Percentiles rank a stretch among this genome's conserved stretches.
These are phyloP conservation scores for Pseudohalonectria lignicola DNA, from an alignment of 2,329 filamentous ascomycete species.

Conservation along the genomic window DNA sequence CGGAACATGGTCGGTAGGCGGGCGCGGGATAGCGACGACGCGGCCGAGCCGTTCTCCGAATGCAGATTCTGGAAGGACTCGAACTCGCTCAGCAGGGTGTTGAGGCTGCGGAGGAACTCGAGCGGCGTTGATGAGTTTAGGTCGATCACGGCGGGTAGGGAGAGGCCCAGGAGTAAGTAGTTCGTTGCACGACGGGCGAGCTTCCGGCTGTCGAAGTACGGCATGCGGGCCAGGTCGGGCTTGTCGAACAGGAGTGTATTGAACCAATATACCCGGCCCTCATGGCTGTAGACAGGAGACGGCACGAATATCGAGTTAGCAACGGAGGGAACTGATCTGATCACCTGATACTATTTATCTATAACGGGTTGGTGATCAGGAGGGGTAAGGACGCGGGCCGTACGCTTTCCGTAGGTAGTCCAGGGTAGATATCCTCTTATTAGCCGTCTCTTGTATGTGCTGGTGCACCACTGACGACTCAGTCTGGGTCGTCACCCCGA, in stretches of 20 bases:
- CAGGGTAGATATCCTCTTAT: slow-evolving; percentile 87
- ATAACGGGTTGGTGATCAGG: slow-evolving; percentile 6
- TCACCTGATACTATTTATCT: too few relatives aligned
- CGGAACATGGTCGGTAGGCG: slow-evolving; percentile 79
- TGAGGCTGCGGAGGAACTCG: slow-evolving; percentile 81
- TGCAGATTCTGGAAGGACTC: slow-evolving; percentile 87
- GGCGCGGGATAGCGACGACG: slow-evolving; percentile 58
- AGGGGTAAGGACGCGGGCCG: slow-evolving; percentile 20
- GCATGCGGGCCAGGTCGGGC: slow-evolving; percentile 66
- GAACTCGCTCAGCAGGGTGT: slow-evolving; percentile 80
- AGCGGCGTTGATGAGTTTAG: slow-evolving; percentile 67
- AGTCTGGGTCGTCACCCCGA: slow-evolving; percentile 21
- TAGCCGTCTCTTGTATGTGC: slow-evolving; percentile 72
- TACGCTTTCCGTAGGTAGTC: slow-evolving; percentile 90
- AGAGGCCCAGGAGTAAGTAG: slow-evolving; percentile 85
- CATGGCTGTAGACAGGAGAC: slow-evolving; percentile 65
- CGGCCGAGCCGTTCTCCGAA: slow-evolving; percentile 60
- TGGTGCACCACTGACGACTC: slow-evolving; percentile 41
- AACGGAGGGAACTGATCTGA: not conserved
- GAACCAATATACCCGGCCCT: slow-evolving; percentile 95
- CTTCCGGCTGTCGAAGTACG: slow-evolving; percentile 76
- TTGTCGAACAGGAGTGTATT: slow-evolving; percentile 91
- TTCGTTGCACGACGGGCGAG: slow-evolving; percentile 86
- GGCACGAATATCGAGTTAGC: not conserved
- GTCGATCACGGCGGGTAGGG: slow-evolving; percentile 80